Evolutionary conservation across 805 yeast genomes (phyloP).

Genomic region (Jamesozyma lodderae): DNA sequence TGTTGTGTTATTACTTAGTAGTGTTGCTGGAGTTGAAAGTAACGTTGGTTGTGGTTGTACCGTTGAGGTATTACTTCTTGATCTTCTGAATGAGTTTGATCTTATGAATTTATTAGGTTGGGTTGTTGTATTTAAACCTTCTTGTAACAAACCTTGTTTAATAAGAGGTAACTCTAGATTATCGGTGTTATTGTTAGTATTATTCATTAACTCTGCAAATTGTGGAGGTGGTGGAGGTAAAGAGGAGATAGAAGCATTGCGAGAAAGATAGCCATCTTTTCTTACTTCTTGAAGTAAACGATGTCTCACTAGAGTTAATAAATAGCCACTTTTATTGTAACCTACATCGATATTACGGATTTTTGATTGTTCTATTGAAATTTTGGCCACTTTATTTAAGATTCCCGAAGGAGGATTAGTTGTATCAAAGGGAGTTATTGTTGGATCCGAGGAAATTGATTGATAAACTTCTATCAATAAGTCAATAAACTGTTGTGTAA

Average conservation of each 20-base stretch:
- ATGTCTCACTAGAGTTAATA: slow-evolving; percentile 33
- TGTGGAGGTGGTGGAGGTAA: slow-evolving; percentile 14
- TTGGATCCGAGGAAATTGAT: slow-evolving; percentile 44
- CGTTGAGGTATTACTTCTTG: neutral
- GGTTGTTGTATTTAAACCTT: neutral
- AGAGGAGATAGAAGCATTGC: slow-evolving; percentile 22
- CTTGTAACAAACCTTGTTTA: neutral
- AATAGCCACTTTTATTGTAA: slow-evolving; percentile 27
- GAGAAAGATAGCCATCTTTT: slow-evolving; percentile 23
- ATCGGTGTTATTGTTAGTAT: neutral
- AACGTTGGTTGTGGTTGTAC: neutral
- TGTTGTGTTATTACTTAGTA: neutral
- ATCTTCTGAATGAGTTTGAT: neutral
- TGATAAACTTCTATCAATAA: slow-evolving; percentile 41
- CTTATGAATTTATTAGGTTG: no score
- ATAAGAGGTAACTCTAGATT: no score
- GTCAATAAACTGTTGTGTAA: slow-evolving; percentile 36
- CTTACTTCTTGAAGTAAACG: slow-evolving; percentile 28
- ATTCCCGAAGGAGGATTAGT: slow-evolving; percentile 61
- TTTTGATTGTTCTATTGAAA: slow-evolving; percentile 36
- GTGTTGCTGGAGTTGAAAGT: neutral
- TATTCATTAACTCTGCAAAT: slow-evolving; percentile 2
- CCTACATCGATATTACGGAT: slow-evolving; percentile 31
- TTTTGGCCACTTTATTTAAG: slow-evolving; percentile 49
- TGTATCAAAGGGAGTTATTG: slow-evolving; percentile 58